Evolutionary conservation across 768 basidiomycete species (phyloP), one percentile per base, ranked within the genome.

Genomic region (Leccinum boreale): DNA sequence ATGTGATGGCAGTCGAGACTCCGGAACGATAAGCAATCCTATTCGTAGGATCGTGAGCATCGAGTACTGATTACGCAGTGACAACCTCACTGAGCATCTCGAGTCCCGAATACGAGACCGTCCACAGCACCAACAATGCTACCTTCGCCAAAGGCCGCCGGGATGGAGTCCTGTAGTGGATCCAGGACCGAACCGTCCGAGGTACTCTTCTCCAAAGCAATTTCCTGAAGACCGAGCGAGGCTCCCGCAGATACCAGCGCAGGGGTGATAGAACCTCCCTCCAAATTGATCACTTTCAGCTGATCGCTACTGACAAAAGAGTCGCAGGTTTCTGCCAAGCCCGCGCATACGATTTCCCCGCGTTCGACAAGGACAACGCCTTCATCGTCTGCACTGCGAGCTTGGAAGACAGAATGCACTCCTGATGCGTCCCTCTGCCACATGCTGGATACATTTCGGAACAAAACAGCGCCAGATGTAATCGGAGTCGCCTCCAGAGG

Each of bases 21-120:
- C 92, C 92, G 7, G 79, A 72, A 19, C 83, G 83, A 65, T 91
- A 89, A 0, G 92, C 89, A 42, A 89, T 66, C 31, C 90, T 92
- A 62, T 35, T 28, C 51, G 47, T 3, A 35, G 29, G 26, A 21
- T 33, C 9, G 26, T 68, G 45, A 68, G 50, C 36, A 44, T 26
- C n/a, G 8, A 31, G 15, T 31, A n/a, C 3, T 6, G 28, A 19
- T 21, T 21, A 21, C 14, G 23, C 23, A 44, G 48, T 2, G 26
- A 51, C 19, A 48, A 46, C 8, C 82, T 61, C 48, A 81, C 83
- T 83, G 56, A 19, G 77, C 73, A 66, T 83, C 78, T 50, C 83
- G 71, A 19, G 83, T 71, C 28, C 73, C 77, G 52, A 83, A 88
- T 56, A 79, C 75, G 48, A 89, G 69, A 2, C 83, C 86, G 59